Evolutionary conservation across 306 rosid species (phyloP), one percentile per base, ranked within the genome.

Genomic region (Lathyrus aphaca): DNA sequence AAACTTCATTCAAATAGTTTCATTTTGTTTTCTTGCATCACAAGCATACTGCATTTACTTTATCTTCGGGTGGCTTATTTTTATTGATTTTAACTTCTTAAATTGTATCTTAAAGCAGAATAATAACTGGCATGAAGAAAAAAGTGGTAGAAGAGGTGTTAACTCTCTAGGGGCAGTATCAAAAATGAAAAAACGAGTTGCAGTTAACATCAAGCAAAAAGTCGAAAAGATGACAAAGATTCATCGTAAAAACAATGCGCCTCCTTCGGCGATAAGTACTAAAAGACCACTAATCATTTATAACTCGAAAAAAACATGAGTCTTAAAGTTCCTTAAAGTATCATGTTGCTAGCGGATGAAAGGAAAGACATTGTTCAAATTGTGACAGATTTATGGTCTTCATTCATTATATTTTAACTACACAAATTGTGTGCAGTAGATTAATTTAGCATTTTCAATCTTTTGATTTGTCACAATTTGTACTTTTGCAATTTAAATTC

Each of bases 51-150:
- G 30, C 14, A 61, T 49, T 49, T 61, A 5, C 18, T 38, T 23
- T 18, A 42, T 45, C 62, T 75, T 58, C 9, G 16, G 18, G 46
- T 12, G 44, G 38, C 46, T 46, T 35, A 9, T 5, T 15, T 49
- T 15, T 18, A 60, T 32, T 49, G 9, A 43, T 16, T 65, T 67
- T 17, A 16, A 7, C 37, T 2, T 42, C 13, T 48, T 3, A 57
- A 70, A 37, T 55, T 75, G 35, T 58, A 79, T 66, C 25, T 49
- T 8, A 10, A 56, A 57, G 30, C 68, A 75, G 68, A 35, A 40
- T 38, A 46, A 64, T 17, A 40, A 32, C 39, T 57, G 58, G 40
- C 39, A 48, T 0, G 35, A 40, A 39, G 70, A 56, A 56, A 44
- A 21, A 17, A 42, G 54, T 44, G 29, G 19, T 14, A 27, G 50